Conservation (phyloP, 805 yeast genomes). For the Nakazawaea populi region DNA sequence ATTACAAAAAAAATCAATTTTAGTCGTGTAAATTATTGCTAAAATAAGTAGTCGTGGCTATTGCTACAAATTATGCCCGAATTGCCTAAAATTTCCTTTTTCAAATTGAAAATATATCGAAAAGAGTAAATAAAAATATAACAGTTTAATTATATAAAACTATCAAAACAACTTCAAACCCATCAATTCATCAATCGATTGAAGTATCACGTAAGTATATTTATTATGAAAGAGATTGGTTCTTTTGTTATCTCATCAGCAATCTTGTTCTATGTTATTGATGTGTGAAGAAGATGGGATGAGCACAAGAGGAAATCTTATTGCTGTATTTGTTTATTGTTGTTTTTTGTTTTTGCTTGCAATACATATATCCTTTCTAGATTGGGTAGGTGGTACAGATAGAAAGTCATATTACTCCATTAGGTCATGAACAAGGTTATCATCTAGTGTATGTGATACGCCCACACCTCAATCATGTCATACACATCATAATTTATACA, state of each 20-base stretch:
- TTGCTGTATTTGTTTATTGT: neutral
- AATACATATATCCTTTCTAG: neutral
- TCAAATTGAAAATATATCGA: neutral
- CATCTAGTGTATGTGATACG: too few species aligned
- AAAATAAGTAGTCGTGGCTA: neutral
- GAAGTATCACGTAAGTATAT: too few species aligned
- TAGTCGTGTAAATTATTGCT: neutral
- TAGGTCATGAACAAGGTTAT: neutral
- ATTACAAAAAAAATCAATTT: too few species aligned
- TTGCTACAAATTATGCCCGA: neutral
- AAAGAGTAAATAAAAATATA: neutral
- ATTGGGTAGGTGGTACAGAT: conserved; percentile 3
- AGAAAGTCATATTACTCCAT: conserved; percentile 1
- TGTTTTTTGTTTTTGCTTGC: neutral
- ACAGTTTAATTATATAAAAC: neutral
- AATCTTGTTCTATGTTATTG: too few species aligned
- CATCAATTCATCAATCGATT: too few species aligned
- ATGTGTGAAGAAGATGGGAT: too few species aligned
- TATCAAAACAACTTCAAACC: too few species aligned
- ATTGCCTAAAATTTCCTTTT: neutral
- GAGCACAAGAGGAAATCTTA: neutral
- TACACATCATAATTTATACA: too few species aligned
- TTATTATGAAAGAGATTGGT: too few species aligned
- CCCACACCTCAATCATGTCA: too few species aligned
- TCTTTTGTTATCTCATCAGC: too few species aligned